Conservation (phyloP, 305 asterid genomes). For the Plantago lanceolata region DNA sequence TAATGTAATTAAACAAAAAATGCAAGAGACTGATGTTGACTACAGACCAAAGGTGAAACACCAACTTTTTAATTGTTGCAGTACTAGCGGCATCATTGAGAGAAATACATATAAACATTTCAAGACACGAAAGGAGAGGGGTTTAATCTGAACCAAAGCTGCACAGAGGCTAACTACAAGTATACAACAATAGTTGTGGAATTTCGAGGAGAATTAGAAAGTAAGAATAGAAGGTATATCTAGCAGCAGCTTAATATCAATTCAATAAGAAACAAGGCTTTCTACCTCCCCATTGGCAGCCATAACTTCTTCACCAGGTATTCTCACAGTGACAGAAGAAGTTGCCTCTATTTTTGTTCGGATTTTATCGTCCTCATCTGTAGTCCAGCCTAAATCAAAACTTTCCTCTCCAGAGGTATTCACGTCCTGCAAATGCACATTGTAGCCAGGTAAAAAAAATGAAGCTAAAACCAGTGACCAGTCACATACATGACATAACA, state of each 20-base stretch:
- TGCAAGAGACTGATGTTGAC: no score
- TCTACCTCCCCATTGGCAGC: conserved; percentile 42
- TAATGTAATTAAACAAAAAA: not conserved
- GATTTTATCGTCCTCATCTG: conserved; percentile 74
- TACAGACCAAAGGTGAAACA: no score
- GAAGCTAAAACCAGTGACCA: conserved; percentile 11
- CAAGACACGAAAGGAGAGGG: no score
- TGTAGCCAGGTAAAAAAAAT: conserved; percentile 1
- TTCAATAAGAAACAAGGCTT: not conserved
- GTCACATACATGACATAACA: conserved; percentile 1
- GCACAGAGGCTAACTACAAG: no score
- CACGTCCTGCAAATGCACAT: conserved; percentile 34
- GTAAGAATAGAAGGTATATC: no score
- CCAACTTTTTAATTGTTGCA: no score
- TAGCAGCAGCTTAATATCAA: no score
- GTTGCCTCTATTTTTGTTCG: conserved; percentile 31
- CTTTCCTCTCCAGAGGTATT: conserved; percentile 41
- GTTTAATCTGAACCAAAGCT: no score
- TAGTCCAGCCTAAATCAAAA: conserved; percentile 56
- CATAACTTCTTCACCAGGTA: conserved; percentile 20
- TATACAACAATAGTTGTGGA: no score
- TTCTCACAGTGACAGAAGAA: conserved; percentile 26
- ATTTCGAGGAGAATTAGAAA: no score
- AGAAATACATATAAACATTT: no score
- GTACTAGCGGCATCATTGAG: no score